Percentiles rank a stretch among this genome's conserved stretches.
phyloP scores from a whole-genome alignment of 1,139 yeast genomes.

The Yamadazyma sp. region DNA sequence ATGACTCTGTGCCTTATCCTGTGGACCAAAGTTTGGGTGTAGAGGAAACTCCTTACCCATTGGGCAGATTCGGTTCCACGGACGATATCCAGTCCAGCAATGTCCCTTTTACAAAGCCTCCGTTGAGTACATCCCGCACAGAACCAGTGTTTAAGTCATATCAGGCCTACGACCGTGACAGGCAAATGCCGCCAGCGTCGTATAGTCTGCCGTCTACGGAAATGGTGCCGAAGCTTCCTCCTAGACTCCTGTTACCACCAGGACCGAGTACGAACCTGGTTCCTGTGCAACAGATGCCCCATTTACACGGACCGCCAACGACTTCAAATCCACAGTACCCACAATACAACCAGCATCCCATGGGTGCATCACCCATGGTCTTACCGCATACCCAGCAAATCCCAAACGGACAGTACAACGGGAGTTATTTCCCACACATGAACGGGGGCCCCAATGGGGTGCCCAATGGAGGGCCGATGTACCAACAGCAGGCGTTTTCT shows the following conservation, averaged over 20 bases:
- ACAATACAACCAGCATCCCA: too few relatives aligned
- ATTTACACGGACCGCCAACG: constrained; percentile 1
- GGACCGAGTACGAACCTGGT: neutral
- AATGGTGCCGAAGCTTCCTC: constrained; percentile 1
- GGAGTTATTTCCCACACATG: neutral
- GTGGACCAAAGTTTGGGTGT: constrained; percentile 16
- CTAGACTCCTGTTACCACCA: neutral
- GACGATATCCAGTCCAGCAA: neutral
- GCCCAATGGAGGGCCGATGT: neutral
- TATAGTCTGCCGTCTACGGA: neutral
- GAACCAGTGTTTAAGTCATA: constrained; percentile 2
- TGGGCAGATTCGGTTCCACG: constrained; percentile 2
- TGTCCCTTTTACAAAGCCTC: constrained; percentile 1
- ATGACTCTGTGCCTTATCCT: constrained; percentile 17
- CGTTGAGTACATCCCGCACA: constrained; percentile 3
- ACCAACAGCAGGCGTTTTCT: constrained; percentile 3
- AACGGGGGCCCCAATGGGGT: too few relatives aligned
- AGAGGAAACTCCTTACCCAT: constrained; percentile 24
- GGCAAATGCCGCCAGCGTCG: neutral
- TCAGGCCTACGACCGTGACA: neutral
- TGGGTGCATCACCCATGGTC: too few relatives aligned
- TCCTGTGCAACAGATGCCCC: constrained; percentile 1
- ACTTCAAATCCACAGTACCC: neutral
- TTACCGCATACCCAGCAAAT: too few relatives aligned
- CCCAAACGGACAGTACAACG: neutral